Evolutionary conservation across 1,284 basidiomycete species (phyloP).

Genomic region (Malassezia nana): DNA sequence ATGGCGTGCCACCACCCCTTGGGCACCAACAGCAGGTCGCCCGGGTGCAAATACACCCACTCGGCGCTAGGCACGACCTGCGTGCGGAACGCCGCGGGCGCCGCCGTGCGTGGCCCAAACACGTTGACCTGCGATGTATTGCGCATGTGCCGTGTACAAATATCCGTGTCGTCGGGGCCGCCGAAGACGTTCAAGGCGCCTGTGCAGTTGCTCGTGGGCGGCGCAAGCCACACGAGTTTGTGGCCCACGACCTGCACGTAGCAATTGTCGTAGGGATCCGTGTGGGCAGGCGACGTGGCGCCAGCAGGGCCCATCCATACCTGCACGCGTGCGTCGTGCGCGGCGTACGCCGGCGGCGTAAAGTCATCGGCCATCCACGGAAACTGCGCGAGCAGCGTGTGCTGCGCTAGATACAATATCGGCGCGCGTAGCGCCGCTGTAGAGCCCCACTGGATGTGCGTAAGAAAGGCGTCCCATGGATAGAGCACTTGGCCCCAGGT

Average conservation of each 20-base stretch:
- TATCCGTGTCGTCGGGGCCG: background rate
- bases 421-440: background rate
- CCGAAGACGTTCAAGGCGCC: slow-evolving; percentile 1
- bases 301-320: slow-evolving; percentile 74
- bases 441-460: slow-evolving; percentile 52
- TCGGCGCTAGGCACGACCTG: slow-evolving; percentile 11
- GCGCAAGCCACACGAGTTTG: slow-evolving; percentile 86
- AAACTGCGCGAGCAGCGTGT: slow-evolving; percentile 74
- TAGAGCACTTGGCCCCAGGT: slow-evolving; percentile 75
- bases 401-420: slow-evolving; percentile 73
- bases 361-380: slow-evolving; percentile 66
- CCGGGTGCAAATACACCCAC: slow-evolving; percentile 14
- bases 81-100: slow-evolving; percentile 3
- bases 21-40: slow-evolving; percentile 24
- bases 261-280: slow-evolving; percentile 82
- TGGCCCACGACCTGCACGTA: slow-evolving; percentile 79
- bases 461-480: slow-evolving; percentile 65
- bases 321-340: slow-evolving; percentile 53
- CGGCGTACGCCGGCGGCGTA: slow-evolving; percentile 63
- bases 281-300: slow-evolving; percentile 76
- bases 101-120: background rate
- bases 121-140: slow-evolving; percentile 23
- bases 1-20: slow-evolving; percentile 25
- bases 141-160: slow-evolving; percentile 5
- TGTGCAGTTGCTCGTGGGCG: slow-evolving; percentile 49